A percentile compares a stretch with the other conserved stretches of the same genome.
Evolutionary conservation across 192 early-diverging fungal species (phyloP).

Genomic region (Backusella westeae): DNA sequence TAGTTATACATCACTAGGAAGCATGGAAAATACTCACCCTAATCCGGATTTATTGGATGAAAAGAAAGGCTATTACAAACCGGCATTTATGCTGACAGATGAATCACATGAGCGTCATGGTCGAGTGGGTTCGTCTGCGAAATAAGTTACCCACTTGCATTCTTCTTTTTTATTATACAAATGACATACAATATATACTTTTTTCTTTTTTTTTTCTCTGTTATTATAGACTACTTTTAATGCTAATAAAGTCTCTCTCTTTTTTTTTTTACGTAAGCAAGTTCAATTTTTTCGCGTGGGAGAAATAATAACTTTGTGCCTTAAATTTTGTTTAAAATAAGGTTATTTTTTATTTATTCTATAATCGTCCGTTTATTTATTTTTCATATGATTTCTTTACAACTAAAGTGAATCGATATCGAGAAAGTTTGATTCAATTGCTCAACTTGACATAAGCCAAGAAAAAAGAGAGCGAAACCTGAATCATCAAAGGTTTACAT

Average conservation of each 20-base stretch:
- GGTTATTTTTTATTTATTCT: no score
- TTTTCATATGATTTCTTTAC: no score
- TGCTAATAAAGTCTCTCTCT: not conserved
- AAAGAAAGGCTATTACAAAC: constrained; percentile 44
- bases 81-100: constrained; percentile 61
- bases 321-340: not conserved
- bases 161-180: not conserved
- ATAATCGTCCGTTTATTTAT: no score
- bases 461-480: no score
- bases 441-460: no score
- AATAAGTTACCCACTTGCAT: not conserved
- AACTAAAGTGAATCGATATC: no score
- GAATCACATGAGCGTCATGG: constrained; percentile 67
- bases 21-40: constrained; percentile 75
- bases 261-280: not conserved
- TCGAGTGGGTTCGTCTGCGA: constrained; percentile 27
- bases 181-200: not conserved
- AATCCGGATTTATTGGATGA: constrained; percentile 75
- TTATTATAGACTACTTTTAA: not conserved
- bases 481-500: no score
- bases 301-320: not conserved
- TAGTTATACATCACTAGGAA: constrained; percentile 94
- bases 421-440: no score
- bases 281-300: not conserved
- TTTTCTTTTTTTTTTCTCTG: not conserved